These are phyloP conservation scores for Phylloporus sp. DNA, from an alignment of 768 basidiomycete genomes.

Conservation along the genomic window DNA sequence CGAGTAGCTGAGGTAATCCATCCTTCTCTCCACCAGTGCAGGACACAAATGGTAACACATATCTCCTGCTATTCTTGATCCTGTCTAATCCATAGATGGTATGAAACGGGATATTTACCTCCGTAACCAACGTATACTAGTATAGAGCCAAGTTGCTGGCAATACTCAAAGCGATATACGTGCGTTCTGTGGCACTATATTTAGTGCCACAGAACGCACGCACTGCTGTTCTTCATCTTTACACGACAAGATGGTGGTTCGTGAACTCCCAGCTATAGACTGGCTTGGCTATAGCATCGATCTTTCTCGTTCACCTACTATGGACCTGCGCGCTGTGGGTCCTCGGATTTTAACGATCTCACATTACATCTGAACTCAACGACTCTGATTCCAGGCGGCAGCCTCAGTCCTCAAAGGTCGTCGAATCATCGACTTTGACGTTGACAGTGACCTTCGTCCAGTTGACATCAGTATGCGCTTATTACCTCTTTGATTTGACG, in stretches of 20 bases:
- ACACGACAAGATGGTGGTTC: not conserved
- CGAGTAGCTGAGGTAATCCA: too few species aligned
- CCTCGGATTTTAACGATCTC: not conserved
- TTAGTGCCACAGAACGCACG: not conserved
- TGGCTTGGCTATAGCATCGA: slow-evolving; percentile 11
- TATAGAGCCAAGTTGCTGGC: too few species aligned
- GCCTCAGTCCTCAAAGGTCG: not conserved
- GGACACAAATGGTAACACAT: too few species aligned
- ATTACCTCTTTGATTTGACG: not conserved
- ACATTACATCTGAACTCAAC: not conserved
- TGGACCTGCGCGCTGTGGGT: slow-evolving; percentile 8
- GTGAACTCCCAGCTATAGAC: slow-evolving; percentile 7
- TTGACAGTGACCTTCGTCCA: not conserved
- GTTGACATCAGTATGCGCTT: not conserved
- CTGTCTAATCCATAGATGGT: too few species aligned
- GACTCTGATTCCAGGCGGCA: not conserved
- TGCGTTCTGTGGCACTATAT: too few species aligned
- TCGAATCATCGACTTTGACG: slow-evolving; percentile 1
- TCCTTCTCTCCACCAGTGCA: too few species aligned
- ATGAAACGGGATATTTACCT: too few species aligned
- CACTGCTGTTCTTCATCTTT: not conserved
- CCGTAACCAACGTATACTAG: too few species aligned
- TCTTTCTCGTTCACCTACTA: slow-evolving; percentile 8
- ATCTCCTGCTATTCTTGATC: too few species aligned
- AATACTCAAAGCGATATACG: not conserved